Conservation (phyloP, 192 early-diverging fungal species). For the Backusella tarrabulga region DNA sequence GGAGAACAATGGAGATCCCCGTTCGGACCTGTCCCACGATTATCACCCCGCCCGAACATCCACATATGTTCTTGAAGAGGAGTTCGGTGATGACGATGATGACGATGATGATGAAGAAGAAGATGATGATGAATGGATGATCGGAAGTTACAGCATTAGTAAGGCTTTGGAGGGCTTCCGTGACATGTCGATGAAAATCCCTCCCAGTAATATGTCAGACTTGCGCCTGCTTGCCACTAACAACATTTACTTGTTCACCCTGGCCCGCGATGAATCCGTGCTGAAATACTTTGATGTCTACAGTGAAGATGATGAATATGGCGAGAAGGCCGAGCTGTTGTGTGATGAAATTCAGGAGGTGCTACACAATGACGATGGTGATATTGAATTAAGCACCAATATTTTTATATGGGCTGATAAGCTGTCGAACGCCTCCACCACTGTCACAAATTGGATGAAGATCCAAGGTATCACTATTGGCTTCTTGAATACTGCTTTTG, state of each 20-base stretch:
- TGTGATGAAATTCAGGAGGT: not conserved
- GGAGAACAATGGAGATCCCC: not conserved
- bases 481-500: not conserved
- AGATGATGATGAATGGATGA: not conserved
- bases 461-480: not conserved
- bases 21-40: not conserved
- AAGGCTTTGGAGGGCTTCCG: not conserved
- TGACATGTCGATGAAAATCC: not conserved
- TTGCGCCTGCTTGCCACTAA: not conserved
- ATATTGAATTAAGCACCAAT: not conserved
- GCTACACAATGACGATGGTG: not conserved
- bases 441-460: not conserved
- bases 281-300: not conserved
- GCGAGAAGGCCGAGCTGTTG: not conserved
- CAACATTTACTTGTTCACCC: not conserved
- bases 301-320: slow-evolving; percentile 1
- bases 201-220: not conserved
- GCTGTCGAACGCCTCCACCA: not conserved
- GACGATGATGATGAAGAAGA: not conserved
- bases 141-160: not conserved
- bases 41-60: slow-evolving; percentile 1
- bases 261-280: not conserved
- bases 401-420: slow-evolving; percentile 3
- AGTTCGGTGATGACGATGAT: not conserved
- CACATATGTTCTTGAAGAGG: not conserved